Evolutionary conservation across 805 yeast genomes (phyloP).

Genomic region (Candida pini): DNA sequence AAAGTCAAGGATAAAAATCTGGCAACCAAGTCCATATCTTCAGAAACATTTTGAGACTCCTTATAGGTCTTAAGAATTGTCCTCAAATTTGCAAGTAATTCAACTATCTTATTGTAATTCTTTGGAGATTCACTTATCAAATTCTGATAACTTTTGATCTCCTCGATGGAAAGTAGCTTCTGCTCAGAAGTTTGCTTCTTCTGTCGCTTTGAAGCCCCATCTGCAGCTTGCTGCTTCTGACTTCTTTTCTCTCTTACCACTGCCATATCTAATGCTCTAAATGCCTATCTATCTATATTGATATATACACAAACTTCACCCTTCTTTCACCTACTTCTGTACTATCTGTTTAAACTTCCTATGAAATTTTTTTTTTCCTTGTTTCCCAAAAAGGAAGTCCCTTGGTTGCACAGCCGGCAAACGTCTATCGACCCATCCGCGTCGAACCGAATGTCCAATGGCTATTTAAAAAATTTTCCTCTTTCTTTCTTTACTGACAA

Average conservation of each 20-base stretch:
- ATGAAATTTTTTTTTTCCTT: no score
- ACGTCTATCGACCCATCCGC: no score
- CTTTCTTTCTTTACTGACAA: not conserved
- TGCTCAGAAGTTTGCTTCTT: no score
- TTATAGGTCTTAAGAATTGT: conserved; percentile 16
- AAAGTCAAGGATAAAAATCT: conserved; percentile 39
- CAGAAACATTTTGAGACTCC: conserved; percentile 15
- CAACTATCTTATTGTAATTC: conserved; percentile 49
- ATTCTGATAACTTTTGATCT: conserved; percentile 19
- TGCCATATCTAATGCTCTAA: no score
- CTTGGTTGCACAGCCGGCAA: not conserved
- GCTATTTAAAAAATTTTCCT: no score
- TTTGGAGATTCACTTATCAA: conserved; percentile 40
- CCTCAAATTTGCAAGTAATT: conserved; percentile 37
- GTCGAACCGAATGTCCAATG: no score
- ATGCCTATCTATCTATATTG: no score
- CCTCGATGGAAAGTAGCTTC: conserved; percentile 12
- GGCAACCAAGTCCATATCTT: conserved; percentile 15
- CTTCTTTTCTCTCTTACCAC: conserved; percentile 1
- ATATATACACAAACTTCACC: no score
- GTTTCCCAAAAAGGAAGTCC: no score
- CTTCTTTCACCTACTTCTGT: no score
- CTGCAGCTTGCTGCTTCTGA: conserved; percentile 1
- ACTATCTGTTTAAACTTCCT: no score
- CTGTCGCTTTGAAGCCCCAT: not conserved